These are phyloP conservation scores for Elsinoe perseae DNA, from an alignment of 2,329 filamentous ascomycete genomes.

Conservation along the genomic window DNA sequence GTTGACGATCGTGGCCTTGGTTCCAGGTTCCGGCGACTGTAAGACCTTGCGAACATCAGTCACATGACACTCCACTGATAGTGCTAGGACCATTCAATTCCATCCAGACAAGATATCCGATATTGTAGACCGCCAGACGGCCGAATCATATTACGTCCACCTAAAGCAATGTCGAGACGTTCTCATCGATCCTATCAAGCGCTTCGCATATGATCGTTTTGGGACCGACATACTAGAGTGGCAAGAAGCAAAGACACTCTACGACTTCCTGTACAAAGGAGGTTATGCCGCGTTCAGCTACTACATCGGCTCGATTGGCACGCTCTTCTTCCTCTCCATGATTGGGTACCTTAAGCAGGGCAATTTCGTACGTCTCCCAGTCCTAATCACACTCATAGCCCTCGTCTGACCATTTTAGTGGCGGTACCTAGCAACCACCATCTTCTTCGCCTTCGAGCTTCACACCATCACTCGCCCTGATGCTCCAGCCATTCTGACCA, in stretches of 20 bases:
- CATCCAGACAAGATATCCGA: conserved; percentile 76
- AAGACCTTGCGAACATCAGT: conserved; percentile 13
- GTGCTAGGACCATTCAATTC: conserved; percentile 43
- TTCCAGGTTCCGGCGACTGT: conserved; percentile 70
- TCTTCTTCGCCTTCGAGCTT: conserved; percentile 50
- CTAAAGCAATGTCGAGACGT: conserved; percentile 79
- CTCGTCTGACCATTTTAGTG: conserved; percentile 26
- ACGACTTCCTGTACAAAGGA: conserved; percentile 65
- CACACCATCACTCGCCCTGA: conserved; percentile 48
- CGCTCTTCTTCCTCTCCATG: conserved; percentile 55
- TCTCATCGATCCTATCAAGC: conserved; percentile 63
- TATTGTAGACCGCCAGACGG: conserved; percentile 31
- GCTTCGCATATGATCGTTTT: conserved; percentile 86
- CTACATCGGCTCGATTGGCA: conserved; percentile 51
- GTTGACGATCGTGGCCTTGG: conserved; percentile 72
- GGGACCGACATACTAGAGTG: conserved; percentile 63
- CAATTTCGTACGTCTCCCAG: conserved; percentile 40
- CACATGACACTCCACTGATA: background rate
- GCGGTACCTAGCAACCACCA: conserved; percentile 45
- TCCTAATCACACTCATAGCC: background rate
- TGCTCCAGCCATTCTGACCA: conserved; percentile 37
- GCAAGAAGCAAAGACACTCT: conserved; percentile 58
- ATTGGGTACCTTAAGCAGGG: conserved; percentile 62
- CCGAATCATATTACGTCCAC: conserved; percentile 62
- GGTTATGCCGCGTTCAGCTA: conserved; percentile 54